Evolutionary conservation across 805 yeast genomes (phyloP).

Genomic region (Priceomyces castillae): DNA sequence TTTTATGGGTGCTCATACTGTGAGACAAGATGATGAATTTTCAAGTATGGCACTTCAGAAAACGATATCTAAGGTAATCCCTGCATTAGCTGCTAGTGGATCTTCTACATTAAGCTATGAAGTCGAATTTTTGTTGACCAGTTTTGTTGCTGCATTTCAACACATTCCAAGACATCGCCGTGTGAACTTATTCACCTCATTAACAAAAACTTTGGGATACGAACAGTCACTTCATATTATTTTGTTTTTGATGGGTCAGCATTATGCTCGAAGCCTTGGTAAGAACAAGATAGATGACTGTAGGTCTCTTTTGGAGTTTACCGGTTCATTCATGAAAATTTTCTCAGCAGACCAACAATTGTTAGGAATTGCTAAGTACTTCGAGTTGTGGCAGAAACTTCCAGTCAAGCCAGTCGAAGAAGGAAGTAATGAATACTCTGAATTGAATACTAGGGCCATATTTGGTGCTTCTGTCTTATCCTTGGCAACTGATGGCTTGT

Average conservation of each 20-base stretch:
- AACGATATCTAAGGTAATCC: slow-evolving; percentile 85
- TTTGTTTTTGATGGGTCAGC: slow-evolving; percentile 77
- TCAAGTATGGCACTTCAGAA: slow-evolving; percentile 90
- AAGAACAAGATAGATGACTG: slow-evolving; percentile 67
- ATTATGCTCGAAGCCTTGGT: slow-evolving; percentile 46
- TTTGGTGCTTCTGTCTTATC: slow-evolving; percentile 61
- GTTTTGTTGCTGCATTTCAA: slow-evolving; percentile 90
- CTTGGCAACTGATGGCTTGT: slow-evolving; percentile 47
- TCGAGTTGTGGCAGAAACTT: slow-evolving; percentile 49
- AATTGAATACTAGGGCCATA: slow-evolving; percentile 51
- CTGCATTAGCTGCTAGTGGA: slow-evolving; percentile 65
- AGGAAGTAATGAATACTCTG: slow-evolving; percentile 32
- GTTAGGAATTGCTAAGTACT: slow-evolving; percentile 48
- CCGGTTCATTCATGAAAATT: slow-evolving; percentile 62
- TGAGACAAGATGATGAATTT: slow-evolving; percentile 95
- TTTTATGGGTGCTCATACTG: slow-evolving; percentile 97
- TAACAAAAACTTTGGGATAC: slow-evolving; percentile 73
- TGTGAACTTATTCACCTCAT: slow-evolving; percentile 74
- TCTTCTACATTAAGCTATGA: slow-evolving; percentile 49
- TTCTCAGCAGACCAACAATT: slow-evolving; percentile 71
- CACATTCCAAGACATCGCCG: slow-evolving; percentile 97
- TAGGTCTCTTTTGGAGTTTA: slow-evolving; percentile 66
- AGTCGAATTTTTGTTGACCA: slow-evolving; percentile 77
- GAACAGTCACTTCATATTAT: slow-evolving; percentile 65
- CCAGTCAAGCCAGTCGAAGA: slow-evolving; percentile 44